A percentile compares a stretch with the other conserved stretches of the same genome.
These are phyloP conservation scores for Trichoderma polysporum DNA, from an alignment of 2,329 filamentous ascomycete genomes.

Conservation along the genomic window DNA sequence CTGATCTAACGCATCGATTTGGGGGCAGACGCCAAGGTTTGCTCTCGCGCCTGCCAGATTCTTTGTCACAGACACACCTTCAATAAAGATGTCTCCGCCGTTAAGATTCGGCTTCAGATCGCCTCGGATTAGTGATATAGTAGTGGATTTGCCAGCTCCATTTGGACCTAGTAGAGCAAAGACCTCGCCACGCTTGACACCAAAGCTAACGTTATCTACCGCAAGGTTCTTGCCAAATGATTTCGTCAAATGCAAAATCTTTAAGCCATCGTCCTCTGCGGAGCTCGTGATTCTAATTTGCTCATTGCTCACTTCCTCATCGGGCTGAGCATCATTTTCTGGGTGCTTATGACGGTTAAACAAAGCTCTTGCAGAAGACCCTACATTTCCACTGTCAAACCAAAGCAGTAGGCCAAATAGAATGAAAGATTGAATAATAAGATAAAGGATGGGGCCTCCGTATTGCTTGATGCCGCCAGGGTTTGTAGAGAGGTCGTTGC, in stretches of 20 bases:
- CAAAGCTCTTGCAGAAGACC: slow-evolving; percentile 49
- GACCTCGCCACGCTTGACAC: slow-evolving; percentile 75
- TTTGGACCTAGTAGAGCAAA: slow-evolving; percentile 90
- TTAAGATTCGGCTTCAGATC: slow-evolving; percentile 71
- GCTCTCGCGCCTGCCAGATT: slow-evolving; percentile 70
- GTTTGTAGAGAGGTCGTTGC: slow-evolving; percentile 60
- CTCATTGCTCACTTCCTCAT: slow-evolving; percentile 66
- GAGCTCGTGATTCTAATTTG: slow-evolving; percentile 55
- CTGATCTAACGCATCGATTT: slow-evolving; percentile 81
- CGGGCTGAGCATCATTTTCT: slow-evolving; percentile 32
- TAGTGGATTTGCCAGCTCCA: slow-evolving; percentile 87
- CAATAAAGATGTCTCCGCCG: slow-evolving; percentile 78
- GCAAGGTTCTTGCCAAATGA: slow-evolving; percentile 72
- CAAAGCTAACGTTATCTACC: slow-evolving; percentile 86
- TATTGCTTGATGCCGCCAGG: slow-evolving; percentile 72
- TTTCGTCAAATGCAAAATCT: slow-evolving; percentile 79
- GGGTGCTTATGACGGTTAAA: slow-evolving; percentile 35
- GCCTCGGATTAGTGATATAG: slow-evolving; percentile 85
- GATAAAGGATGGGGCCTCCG: slow-evolving; percentile 81
- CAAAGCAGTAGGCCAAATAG: slow-evolving; percentile 74
- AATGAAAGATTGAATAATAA: slow-evolving; percentile 69
- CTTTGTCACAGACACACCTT: slow-evolving; percentile 71
- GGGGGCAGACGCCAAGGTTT: slow-evolving; percentile 87
- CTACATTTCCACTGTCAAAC: slow-evolving; percentile 73
- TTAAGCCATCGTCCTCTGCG: slow-evolving; percentile 61